Conservation (phyloP, 768 basidiomycete species). For the Boletellus ananiceps region DNA sequence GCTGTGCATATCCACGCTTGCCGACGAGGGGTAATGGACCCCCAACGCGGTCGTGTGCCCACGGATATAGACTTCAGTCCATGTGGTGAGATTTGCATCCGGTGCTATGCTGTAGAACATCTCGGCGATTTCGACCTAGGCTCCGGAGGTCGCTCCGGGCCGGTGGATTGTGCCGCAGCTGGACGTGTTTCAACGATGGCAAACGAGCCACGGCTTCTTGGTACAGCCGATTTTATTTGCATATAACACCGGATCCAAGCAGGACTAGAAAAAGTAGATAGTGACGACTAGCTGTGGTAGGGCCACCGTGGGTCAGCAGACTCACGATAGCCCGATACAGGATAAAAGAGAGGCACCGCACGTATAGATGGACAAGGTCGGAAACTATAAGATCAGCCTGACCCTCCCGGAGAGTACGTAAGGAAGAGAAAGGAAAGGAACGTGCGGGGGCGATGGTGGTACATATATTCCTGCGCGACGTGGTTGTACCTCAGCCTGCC, state of each 20-base stretch:
- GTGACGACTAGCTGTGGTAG: background rate
- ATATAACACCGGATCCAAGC: background rate
- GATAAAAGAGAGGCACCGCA: conserved; percentile 1
- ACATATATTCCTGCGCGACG: conserved; percentile 2
- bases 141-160: background rate
- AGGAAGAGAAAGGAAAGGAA: background rate
- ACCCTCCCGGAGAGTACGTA: background rate
- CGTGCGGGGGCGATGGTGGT: background rate
- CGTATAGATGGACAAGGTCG: background rate
- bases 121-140: background rate
- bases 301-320: background rate
- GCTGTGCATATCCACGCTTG: no score
- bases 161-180: background rate
- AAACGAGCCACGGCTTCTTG: background rate
- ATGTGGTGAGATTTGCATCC: background rate
- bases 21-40: no score
- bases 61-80: background rate
- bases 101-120: background rate
- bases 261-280: background rate
- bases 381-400: background rate
- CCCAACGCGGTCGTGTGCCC: background rate
- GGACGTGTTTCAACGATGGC: background rate
- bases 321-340: background rate
- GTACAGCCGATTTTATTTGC: background rate
- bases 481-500: conserved; percentile 1